These are phyloP conservation scores for Alternaria viburni DNA, from an alignment of 2,329 filamentous ascomycete species.

Conservation along the genomic window DNA sequence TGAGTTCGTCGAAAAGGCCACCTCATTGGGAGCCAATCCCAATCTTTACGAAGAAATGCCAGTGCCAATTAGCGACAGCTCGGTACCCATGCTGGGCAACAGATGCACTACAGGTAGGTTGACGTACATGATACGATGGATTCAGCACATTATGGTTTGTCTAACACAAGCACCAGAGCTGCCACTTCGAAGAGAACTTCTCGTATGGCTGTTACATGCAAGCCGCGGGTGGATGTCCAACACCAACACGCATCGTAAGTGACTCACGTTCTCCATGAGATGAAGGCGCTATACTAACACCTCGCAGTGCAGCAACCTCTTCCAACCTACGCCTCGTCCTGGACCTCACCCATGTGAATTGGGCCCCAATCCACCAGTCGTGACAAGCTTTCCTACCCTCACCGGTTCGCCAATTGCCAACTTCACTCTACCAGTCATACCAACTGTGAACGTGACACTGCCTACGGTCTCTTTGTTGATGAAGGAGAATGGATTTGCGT, in stretches of 20 bases:
- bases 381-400: conserved; percentile 1
- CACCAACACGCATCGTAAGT: conserved; percentile 34
- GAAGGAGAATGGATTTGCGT: background rate
- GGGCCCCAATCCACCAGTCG: conserved; percentile 11
- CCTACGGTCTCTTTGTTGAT: background rate
- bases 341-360: conserved; percentile 39
- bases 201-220: conserved; percentile 38
- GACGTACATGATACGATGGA: background rate
- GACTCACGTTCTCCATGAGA: background rate
- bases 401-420: conserved; percentile 5
- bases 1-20: conserved; percentile 50
- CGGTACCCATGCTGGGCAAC: conserved; percentile 39
- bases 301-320: conserved; percentile 32
- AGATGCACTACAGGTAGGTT: conserved; percentile 36
- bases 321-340: conserved; percentile 28
- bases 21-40: conserved; percentile 59
- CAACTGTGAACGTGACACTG: conserved; percentile 5
- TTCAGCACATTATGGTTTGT: background rate
- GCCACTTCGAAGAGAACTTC: conserved; percentile 40
- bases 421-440: conserved; percentile 4
- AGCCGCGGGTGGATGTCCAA: conserved; percentile 35
- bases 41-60: conserved; percentile 63
- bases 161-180: conserved; percentile 24
- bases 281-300: background rate
- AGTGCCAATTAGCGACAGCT: conserved; percentile 31